These are phyloP conservation scores for Gynostemma pentaphyllum DNA, from an alignment of 306 rosid species.

Conservation along the genomic window DNA sequence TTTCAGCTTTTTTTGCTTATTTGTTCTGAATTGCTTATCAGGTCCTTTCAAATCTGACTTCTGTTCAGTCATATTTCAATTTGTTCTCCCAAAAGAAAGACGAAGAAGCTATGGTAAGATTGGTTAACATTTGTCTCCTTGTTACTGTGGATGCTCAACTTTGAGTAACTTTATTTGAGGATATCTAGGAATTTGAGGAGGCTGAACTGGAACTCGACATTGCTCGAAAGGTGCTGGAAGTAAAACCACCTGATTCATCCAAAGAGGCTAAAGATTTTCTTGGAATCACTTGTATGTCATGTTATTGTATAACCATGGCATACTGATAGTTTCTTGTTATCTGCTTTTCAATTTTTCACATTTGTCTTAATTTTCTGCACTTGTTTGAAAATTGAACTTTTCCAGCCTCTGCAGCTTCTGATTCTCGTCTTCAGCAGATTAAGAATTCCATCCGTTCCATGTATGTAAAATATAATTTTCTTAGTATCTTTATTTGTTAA, in stretches of 20 bases:
- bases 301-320: neutral
- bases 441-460: conserved; percentile 52
- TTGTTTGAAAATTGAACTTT: conserved; percentile 10
- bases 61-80: conserved; percentile 68
- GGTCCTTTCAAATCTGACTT: conserved; percentile 71
- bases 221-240: conserved; percentile 52
- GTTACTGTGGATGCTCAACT: neutral
- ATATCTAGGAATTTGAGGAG: conserved; percentile 74
- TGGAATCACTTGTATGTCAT: neutral
- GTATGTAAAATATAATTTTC: conserved; percentile 31
- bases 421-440: conserved; percentile 61
- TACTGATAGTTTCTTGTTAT: neutral
- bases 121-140: conserved; percentile 10
- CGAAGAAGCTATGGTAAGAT: conserved; percentile 55
- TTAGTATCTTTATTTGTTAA: neutral
- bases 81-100: conserved; percentile 54
- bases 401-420: conserved; percentile 45
- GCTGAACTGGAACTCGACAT: conserved; percentile 76
- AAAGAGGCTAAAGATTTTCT: conserved; percentile 29
- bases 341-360: neutral
- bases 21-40: conserved; percentile 19
- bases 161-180: conserved; percentile 12
- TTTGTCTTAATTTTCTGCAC: neutral
- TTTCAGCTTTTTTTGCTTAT: conserved; percentile 9
- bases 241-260: conserved; percentile 21